These are phyloP conservation scores for Podila minutissima DNA, from an alignment of 192 early-diverging fungal species.

Conservation along the genomic window DNA sequence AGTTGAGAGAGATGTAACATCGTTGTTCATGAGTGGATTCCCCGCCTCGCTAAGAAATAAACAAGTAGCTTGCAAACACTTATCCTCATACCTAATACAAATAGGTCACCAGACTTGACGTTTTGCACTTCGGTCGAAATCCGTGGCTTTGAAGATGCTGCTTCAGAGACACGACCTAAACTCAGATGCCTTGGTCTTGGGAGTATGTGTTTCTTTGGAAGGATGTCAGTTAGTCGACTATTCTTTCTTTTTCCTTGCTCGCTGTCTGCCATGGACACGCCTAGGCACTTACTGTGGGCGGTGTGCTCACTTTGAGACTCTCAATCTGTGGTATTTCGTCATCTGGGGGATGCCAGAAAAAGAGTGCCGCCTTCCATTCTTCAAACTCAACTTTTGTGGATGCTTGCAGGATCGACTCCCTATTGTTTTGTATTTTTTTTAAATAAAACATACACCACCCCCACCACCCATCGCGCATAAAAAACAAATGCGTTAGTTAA, in stretches of 20 bases:
- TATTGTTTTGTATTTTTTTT: background rate
- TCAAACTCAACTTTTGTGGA: conserved; percentile 44
- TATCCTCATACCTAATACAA: conserved; percentile 21
- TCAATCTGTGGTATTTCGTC: conserved; percentile 43
- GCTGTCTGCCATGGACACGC: too few species aligned
- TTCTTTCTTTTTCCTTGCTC: too few species aligned
- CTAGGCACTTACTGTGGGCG: conserved; percentile 17
- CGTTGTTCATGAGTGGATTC: background rate
- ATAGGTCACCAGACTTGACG: conserved; percentile 33
- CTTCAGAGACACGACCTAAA: conserved; percentile 21
- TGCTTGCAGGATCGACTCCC: conserved; percentile 46
- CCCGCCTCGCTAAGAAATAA: background rate
- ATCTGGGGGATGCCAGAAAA: conserved; percentile 48
- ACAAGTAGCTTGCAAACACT: background rate
- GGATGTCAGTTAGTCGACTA: background rate
- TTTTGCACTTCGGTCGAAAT: conserved; percentile 29
- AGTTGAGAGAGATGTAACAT: background rate
- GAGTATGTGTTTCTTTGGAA: conserved; percentile 23
- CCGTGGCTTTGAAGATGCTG: conserved; percentile 15
- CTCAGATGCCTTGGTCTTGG: conserved; percentile 29
- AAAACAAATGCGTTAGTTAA: background rate
- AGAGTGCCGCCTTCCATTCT: conserved; percentile 46
- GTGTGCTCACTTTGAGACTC: conserved; percentile 22
- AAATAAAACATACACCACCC: background rate
- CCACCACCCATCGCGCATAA: background rate